These are phyloP conservation scores for Fragilariopsis cylindrus DNA, from an alignment of 108 stramenopile genomes.

Conservation along the genomic window DNA sequence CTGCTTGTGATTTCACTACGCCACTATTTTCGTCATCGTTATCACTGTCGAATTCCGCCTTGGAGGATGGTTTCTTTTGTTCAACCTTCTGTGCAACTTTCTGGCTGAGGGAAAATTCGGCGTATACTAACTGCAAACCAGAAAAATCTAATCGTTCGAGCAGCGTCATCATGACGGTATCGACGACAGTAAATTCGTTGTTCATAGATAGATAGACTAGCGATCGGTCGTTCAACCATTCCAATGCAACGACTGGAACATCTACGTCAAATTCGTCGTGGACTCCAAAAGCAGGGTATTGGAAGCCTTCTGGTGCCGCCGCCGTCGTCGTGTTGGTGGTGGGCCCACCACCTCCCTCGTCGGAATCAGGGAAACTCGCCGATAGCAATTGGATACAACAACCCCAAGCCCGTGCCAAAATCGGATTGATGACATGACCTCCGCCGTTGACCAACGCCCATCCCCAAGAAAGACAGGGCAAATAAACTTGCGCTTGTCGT, in stretches of 20 bases:
- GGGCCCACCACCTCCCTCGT: constrained; percentile 13
- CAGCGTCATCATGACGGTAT: constrained; percentile 89
- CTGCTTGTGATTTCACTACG: background rate
- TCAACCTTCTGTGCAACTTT: constrained; percentile 1
- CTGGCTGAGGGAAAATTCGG: constrained; percentile 76
- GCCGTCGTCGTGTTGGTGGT: background rate
- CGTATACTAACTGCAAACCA: constrained; percentile 73
- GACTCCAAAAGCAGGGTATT: constrained; percentile 84
- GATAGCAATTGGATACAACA: constrained; percentile 76
- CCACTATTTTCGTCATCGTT: constrained; percentile 8
- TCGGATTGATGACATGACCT: constrained; percentile 68
- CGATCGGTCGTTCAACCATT: constrained; percentile 81
- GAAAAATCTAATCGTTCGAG: constrained; percentile 84
- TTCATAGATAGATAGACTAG: constrained; percentile 65
- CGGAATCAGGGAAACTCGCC: constrained; percentile 59
- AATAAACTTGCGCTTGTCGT: constrained; percentile 33
- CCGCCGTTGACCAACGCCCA: constrained; percentile 84
- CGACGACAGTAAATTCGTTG: constrained; percentile 76
- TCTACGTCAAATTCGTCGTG: constrained; percentile 80
- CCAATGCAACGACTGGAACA: constrained; percentile 78
- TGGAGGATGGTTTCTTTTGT: constrained; percentile 1
- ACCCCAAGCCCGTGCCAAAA: constrained; percentile 85
- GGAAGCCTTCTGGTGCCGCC: constrained; percentile 20
- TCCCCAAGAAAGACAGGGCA: constrained; percentile 88
- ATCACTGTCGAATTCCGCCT: constrained; percentile 3